Base-by-base conservation (phyloP, 768 basidiomycete genomes). In the Pleurotus tuoliensis region DNA sequence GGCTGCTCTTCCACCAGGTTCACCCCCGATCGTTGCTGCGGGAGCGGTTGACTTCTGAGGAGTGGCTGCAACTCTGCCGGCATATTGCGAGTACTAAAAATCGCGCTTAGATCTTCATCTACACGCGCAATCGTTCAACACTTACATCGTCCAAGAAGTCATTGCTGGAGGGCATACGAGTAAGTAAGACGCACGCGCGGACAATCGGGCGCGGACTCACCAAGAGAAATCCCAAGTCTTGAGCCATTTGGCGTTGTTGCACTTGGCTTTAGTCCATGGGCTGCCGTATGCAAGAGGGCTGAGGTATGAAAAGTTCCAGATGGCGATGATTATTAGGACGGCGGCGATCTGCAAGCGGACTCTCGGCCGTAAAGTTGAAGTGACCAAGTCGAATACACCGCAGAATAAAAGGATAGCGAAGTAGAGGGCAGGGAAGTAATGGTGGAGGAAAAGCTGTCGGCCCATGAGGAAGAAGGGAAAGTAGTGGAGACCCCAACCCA, bases 141-240 rank as follows among this genome's bases (percentile, higher is more conserved):
- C 87, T 59, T 68, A 90, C 89, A 20, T 84, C 74, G 20, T 87
- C 80, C 16, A 74, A 70, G 74, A 88, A 91, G n/a, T 87, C 87
- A 40, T 81, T 74, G 69, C 89, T 89, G 44, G 27, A 9, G 30
- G 8, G 51, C 1, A 47, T 11, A 56, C 9, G 38, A 47, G 24
- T n/a, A 54, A n/a, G 57, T 50, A 34, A 34, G 30, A 34, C 8
- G 8, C 30, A 11, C 9, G 30, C 3, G 30, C 30, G 30, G 11
- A 34, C 8, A 3, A 3, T 9, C 9, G 11, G 30, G 3, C 2
- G 11, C 1, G 18, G 15, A 69, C 81, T 41, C 64, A 86, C 88
- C 95, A 99, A 25, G 85, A 81, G 69, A 98, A 98, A 71, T 99
- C 97, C 97, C 97, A 99, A 4, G 87, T 90, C 74, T 87, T 92